Evolutionary conservation across 202 grass and related monocot species (phyloP), one percentile per base, ranked within the genome.

Genomic region (Dendrocalamus latiflorus): DNA sequence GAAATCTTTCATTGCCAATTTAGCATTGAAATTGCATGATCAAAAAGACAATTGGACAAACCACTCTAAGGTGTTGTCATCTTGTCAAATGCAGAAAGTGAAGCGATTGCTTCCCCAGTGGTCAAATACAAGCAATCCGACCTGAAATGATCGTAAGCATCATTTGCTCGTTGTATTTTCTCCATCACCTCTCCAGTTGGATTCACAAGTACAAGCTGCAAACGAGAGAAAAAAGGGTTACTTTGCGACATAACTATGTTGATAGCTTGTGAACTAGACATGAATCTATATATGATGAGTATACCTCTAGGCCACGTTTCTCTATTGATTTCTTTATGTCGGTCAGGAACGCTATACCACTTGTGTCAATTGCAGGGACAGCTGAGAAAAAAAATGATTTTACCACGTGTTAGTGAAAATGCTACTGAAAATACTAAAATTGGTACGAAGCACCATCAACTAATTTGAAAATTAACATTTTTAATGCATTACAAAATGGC

Each of bases 171-270:
- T n/a, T 98, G 90, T 82, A 98, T 89, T 69, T 98, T 98, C 77
- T 98, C 95, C 89, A 98, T 98, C 21, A 95, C 92, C 75, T 98
- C 95, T 90, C 89, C 95, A 42, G 87, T 82, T 70, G 95, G 95
- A 76, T 98, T 98, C 42, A 98, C 87, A 66, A 95, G 86, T 24
- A 91, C 48, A 65, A 98, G 92, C 95, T 98, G 77, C 25, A 83
- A 80, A 47, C 38, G 10, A 58, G 47, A 47, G 30, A 47, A 21
- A 49, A 65, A 21, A 24, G 6, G 17, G 30, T 68, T 80, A 16
- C 14, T 48, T 48, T 48, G 45, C 45, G 8, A 16, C 20, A 68
- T 7, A 76, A 66, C 9, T 53, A 26, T 2, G 15, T 24, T 60
- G 82, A 34, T 18, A 60, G n/a, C 5, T 67, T 70, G 14, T 70